Evolutionary conservation across 441 rosid genomes (phyloP).

Genomic region (Gossypium schwendimanii): DNA sequence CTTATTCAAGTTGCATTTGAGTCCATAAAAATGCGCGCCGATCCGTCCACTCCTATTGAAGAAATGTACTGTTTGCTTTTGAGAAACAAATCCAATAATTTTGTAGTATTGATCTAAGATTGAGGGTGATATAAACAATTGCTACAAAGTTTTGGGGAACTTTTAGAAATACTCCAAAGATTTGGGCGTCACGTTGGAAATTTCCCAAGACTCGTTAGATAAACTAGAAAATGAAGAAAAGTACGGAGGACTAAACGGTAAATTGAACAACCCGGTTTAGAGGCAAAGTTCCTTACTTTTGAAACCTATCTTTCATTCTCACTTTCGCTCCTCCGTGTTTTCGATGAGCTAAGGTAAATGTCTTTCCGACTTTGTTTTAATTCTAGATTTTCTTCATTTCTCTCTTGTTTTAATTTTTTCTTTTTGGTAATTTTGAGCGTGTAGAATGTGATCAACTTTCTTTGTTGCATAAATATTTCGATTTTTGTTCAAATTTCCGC

Average conservation of each 20-base stretch:
- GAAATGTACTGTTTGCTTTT: background rate
- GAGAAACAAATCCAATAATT: too few species aligned
- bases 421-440: background rate
- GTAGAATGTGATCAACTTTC: background rate
- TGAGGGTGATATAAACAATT: background rate
- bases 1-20: background rate
- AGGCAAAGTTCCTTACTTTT: conserved; percentile 14
- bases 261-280: conserved; percentile 2
- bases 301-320: conserved; percentile 5
- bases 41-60: background rate
- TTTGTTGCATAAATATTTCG: conserved; percentile 1
- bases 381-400: background rate
- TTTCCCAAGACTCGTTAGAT: background rate
- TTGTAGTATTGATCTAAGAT: background rate
- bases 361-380: background rate
- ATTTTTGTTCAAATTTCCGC: background rate
- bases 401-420: background rate
- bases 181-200: background rate
- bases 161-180: background rate
- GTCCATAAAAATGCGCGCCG: too few species aligned
- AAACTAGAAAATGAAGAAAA: background rate
- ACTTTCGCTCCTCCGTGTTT: conserved; percentile 3
- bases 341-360: conserved; percentile 21
- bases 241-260: conserved; percentile 1
- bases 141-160: background rate